Evolutionary conservation across 805 yeast species (phyloP).

Genomic region (Nakazawaea populi): DNA sequence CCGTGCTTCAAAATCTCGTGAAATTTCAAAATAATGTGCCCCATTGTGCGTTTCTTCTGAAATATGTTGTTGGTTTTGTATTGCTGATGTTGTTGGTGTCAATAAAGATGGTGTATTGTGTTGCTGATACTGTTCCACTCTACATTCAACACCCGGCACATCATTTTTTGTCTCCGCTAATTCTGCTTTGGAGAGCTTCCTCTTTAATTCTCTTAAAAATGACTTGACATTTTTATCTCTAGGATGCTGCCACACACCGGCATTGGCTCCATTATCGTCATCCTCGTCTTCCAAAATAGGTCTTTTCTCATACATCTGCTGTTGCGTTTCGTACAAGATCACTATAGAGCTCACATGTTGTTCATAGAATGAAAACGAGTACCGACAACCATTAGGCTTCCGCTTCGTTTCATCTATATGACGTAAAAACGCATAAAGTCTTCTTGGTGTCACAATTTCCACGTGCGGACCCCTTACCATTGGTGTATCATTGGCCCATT

Average conservation of each 20-base stretch:
- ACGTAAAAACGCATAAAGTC: slow-evolving; percentile 1
- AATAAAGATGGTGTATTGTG: too few relatives aligned
- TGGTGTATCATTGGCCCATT: not conserved
- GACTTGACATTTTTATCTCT: slow-evolving; percentile 8
- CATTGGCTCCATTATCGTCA: not conserved
- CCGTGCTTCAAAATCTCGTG: not conserved
- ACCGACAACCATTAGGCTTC: slow-evolving; percentile 4
- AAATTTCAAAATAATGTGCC: too few relatives aligned
- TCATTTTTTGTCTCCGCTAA: too few relatives aligned
- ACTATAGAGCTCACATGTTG: slow-evolving; percentile 10
- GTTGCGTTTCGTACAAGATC: slow-evolving; percentile 8
- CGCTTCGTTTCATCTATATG: slow-evolving; percentile 1
- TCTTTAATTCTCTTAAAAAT: slow-evolving; percentile 6
- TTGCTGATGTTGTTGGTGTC: not conserved
- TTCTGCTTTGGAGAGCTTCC: not conserved
- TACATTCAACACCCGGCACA: too few relatives aligned
- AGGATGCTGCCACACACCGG: slow-evolving; percentile 9
- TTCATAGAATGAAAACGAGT: slow-evolving; percentile 10
- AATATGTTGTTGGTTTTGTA: too few relatives aligned
- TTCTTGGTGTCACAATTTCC: slow-evolving; percentile 8
- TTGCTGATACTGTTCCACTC: too few relatives aligned
- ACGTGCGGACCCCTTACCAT: not conserved
- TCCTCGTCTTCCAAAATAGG: slow-evolving; percentile 2
- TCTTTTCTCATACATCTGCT: not conserved
- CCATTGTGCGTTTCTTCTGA: too few relatives aligned